phyloP scores from a whole-genome alignment of 192 early-diverging fungal genomes.

The Coemansia brasiliensis region DNA sequence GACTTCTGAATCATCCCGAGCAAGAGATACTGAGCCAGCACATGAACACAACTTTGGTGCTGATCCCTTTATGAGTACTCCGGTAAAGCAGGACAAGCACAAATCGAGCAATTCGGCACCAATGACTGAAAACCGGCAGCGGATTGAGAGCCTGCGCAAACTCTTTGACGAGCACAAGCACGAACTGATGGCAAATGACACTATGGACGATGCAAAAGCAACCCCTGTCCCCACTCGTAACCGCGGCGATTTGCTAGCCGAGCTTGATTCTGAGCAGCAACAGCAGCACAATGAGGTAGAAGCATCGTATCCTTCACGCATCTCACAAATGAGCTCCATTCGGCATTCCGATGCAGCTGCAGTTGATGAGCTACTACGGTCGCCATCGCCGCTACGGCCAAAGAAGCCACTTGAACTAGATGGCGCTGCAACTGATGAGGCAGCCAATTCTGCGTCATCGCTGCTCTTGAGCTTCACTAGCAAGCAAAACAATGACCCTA shows the following conservation, averaged over 20 bases:
- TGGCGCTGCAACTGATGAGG: not conserved
- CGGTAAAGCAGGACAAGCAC: constrained; percentile 11
- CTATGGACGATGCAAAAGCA: not conserved
- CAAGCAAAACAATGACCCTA: constrained; percentile 12
- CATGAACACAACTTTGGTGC: not conserved
- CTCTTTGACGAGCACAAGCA: constrained; percentile 17
- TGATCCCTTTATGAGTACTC: constrained; percentile 21
- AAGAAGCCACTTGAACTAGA: not conserved
- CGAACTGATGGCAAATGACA: not conserved
- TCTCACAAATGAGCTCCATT: constrained; percentile 38
- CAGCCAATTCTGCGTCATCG: constrained; percentile 4
- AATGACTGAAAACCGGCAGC: constrained; percentile 19
- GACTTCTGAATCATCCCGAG: not conserved
- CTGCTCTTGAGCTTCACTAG: constrained; percentile 22
- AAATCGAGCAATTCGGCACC: constrained; percentile 6
- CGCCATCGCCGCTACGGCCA: constrained; percentile 25
- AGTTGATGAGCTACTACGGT: constrained; percentile 12
- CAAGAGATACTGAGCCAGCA: not conserved
- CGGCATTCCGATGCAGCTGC: constrained; percentile 5
- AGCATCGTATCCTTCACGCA: constrained; percentile 7
- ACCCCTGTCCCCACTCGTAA: constrained; percentile 3
- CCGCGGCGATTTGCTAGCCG: constrained; percentile 14
- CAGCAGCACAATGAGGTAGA: constrained; percentile 1
- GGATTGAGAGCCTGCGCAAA: constrained; percentile 34
- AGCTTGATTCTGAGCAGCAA: constrained; percentile 14